These are phyloP conservation scores for Pichia sp. DNA, from an alignment of 1,139 yeast species.

Conservation along the genomic window DNA sequence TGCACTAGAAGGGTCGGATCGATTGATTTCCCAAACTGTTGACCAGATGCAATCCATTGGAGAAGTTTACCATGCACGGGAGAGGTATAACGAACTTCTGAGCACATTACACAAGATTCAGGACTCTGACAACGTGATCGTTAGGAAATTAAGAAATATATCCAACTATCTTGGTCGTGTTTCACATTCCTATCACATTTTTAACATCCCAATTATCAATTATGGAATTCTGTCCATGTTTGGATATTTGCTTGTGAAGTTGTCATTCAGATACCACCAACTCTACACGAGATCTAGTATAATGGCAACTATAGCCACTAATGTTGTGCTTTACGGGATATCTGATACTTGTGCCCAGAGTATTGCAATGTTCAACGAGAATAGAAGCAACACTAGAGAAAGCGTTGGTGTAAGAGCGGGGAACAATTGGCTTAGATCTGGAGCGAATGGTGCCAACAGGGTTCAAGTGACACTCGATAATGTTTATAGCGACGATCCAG, in stretches of 20 bases:
- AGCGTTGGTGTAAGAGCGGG: too few relatives aligned
- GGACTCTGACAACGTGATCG: slow-evolving; percentile 2
- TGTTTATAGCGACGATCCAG: not conserved
- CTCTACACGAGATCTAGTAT: slow-evolving; percentile 62
- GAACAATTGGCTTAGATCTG: not conserved
- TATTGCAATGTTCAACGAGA: slow-evolving; percentile 22
- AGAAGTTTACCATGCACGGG: not conserved
- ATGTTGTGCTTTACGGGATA: slow-evolving; percentile 73
- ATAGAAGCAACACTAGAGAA: not conserved
- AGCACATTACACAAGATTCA: not conserved
- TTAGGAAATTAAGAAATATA: not conserved
- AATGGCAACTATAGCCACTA: slow-evolving; percentile 76
- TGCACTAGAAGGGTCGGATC: slow-evolving; percentile 4
- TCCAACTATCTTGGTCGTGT: not conserved
- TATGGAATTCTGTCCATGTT: slow-evolving; percentile 44
- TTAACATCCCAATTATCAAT: slow-evolving; percentile 43
- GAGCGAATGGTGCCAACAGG: not conserved
- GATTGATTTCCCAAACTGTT: slow-evolving; percentile 3
- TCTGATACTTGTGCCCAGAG: slow-evolving; percentile 90
- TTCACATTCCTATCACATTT: slow-evolving; percentile 15
- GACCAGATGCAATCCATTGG: not conserved
- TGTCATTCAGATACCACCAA: slow-evolving; percentile 53
- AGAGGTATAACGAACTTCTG: not conserved
- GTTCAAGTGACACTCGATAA: not conserved
- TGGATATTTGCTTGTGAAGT: slow-evolving; percentile 40